Percentiles rank a stretch among this genome's conserved stretches.
Conservation (phyloP, 345 rosid species). For the Moringa oleifera region DNA sequence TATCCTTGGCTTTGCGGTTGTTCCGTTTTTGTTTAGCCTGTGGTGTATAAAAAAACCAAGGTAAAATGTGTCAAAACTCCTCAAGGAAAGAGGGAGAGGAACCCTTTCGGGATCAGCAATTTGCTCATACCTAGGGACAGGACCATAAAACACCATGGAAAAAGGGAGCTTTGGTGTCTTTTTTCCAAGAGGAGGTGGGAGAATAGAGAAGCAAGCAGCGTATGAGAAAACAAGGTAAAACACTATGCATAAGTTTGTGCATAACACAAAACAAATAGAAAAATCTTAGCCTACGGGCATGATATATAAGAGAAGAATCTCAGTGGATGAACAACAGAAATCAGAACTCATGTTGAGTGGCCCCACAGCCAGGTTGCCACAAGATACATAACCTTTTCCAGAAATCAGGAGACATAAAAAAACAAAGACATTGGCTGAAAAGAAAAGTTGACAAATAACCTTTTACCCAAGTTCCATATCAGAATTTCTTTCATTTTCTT, state of each 20-base stretch:
- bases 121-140: background rate
- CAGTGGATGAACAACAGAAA: background rate
- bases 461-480: background rate
- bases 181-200: too few relatives aligned
- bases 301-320: background rate
- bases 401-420: background rate
- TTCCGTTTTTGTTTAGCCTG: conserved; percentile 89
- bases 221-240: background rate
- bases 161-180: background rate
- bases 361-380: too few relatives aligned
- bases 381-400: background rate
- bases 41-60: background rate
- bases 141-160: background rate
- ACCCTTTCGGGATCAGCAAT: background rate
- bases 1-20: conserved; percentile 77
- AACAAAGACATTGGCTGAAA: background rate
- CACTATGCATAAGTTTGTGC: background rate
- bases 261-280: too few relatives aligned
- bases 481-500: background rate
- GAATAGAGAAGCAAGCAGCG: background rate
- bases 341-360: too few relatives aligned
- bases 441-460: background rate
- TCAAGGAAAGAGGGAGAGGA: background rate
- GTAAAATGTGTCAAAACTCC: background rate
- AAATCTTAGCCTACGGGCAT: too few relatives aligned